phyloP scores from a whole-genome alignment of 2,329 filamentous ascomycete genomes.

The Epichloe hybrida region DNA sequence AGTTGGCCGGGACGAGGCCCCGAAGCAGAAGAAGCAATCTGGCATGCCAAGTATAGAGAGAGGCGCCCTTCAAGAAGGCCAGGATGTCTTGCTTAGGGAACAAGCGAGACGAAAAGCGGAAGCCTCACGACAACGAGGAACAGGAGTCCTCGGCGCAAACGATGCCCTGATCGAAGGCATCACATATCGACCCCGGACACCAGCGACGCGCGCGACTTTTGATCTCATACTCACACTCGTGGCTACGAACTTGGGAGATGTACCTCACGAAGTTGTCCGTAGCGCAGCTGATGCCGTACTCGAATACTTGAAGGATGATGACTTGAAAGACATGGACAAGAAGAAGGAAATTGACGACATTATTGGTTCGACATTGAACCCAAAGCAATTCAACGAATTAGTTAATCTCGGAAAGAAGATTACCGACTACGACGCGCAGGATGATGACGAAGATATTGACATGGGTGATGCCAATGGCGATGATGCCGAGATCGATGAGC shows the following conservation, averaged over 20 bases:
- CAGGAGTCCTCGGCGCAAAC: slow-evolving; percentile 68
- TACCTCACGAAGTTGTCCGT: slow-evolving; percentile 78
- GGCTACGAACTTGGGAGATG: slow-evolving; percentile 77
- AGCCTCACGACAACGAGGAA: slow-evolving; percentile 48
- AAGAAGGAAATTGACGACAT: slow-evolving; percentile 96
- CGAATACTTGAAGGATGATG: slow-evolving; percentile 87
- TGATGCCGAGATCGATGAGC: slow-evolving; percentile 74
- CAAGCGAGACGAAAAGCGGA: slow-evolving; percentile 80
- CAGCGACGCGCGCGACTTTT: slow-evolving; percentile 83
- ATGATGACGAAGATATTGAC: slow-evolving; percentile 81
- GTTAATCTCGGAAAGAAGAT: slow-evolving; percentile 97
- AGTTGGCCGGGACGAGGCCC: slow-evolving; percentile 64
- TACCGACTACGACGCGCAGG: slow-evolving; percentile 92
- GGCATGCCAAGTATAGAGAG: slow-evolving; percentile 59
- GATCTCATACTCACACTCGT: slow-evolving; percentile 89
- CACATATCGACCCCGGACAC: slow-evolving; percentile 80
- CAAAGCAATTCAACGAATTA: slow-evolving; percentile 93
- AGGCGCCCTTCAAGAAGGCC: slow-evolving; percentile 63
- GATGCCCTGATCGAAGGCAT: slow-evolving; percentile 86
- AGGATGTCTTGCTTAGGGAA: slow-evolving; percentile 70
- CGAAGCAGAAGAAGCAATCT: slow-evolving; percentile 65
- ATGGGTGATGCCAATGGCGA: slow-evolving; percentile 50
- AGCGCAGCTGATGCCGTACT: slow-evolving; percentile 88
- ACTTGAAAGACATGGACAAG: slow-evolving; percentile 93
- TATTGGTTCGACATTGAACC: slow-evolving; percentile 64